These are phyloP conservation scores for Populus hybrid DNA, from an alignment of 441 rosid genomes.

Conservation along the genomic window DNA sequence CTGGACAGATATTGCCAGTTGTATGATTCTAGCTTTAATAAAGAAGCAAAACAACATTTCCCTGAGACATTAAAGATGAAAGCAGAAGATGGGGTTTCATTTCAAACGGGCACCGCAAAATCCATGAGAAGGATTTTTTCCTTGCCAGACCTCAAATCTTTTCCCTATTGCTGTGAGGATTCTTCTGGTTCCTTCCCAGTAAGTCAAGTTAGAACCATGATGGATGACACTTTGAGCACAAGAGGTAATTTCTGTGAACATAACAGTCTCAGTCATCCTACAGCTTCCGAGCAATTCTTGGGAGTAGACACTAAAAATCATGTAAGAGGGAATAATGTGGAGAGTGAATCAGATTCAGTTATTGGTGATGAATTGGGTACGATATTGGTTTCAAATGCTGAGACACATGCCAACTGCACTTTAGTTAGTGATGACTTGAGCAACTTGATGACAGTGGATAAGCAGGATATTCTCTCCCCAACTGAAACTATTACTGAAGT, in stretches of 20 bases:
- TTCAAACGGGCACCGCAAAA: constrained; percentile 24
- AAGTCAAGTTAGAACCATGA: constrained; percentile 8
- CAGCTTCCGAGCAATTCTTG: constrained; percentile 15
- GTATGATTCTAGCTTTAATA: constrained; percentile 48
- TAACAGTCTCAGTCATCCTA: constrained; percentile 7
- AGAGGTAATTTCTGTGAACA: neutral
- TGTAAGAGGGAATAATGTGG: constrained; percentile 7
- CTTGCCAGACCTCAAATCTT: constrained; percentile 53
- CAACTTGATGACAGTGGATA: neutral
- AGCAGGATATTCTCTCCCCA: constrained; percentile 14
- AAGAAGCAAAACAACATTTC: constrained; percentile 38
- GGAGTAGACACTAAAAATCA: neutral
- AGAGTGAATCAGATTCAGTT: constrained; percentile 7
- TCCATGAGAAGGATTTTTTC: constrained; percentile 56
- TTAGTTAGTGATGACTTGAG: constrained; percentile 13
- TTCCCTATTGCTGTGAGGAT: constrained; percentile 14
- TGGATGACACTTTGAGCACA: neutral
- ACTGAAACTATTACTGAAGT: constrained; percentile 14
- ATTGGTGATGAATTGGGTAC: constrained; percentile 13
- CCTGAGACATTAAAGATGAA: constrained; percentile 27
- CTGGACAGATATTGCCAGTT: constrained; percentile 60
- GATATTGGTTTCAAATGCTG: constrained; percentile 3
- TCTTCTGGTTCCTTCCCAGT: constrained; percentile 27
- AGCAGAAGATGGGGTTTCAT: constrained; percentile 28
- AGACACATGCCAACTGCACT: neutral